phyloP scores from a whole-genome alignment of 140 eudicot species.

The Anethum foeniculum region DNA sequence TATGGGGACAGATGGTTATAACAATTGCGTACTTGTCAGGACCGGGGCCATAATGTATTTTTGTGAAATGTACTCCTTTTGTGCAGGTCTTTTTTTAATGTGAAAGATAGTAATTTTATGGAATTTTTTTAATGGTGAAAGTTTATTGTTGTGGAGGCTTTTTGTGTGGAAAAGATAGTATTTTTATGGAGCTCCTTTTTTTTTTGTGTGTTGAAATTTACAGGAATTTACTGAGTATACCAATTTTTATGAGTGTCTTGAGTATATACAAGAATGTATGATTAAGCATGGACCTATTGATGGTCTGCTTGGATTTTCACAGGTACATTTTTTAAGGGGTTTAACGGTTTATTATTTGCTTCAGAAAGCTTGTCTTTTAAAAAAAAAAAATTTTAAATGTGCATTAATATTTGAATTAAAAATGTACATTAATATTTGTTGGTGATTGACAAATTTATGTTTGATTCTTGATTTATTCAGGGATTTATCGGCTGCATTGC shows the following conservation, averaged over 20 bases:
- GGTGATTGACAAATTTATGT: background rate
- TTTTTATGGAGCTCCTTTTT: too few species aligned
- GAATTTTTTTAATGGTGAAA: background rate
- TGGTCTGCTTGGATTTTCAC: constrained; percentile 88
- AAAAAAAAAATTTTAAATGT: too few species aligned
- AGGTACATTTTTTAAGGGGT: constrained; percentile 28
- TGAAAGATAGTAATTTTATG: background rate
- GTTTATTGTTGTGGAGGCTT: background rate
- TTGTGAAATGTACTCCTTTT: too few species aligned
- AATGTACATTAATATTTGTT: background rate
- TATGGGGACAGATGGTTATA: too few species aligned
- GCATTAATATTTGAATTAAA: background rate
- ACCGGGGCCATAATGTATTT: too few species aligned
- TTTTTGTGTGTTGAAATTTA: background rate
- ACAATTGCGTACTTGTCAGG: too few species aligned
- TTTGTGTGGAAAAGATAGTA: too few species aligned
- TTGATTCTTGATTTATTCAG: background rate
- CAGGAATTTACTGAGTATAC: constrained; percentile 68
- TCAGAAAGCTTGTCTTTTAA: background rate
- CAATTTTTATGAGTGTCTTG: constrained; percentile 64
- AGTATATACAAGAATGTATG: constrained; percentile 65
- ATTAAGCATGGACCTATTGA: constrained; percentile 78
- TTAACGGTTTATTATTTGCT: background rate
- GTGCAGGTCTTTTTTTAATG: background rate
- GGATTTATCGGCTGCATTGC: constrained; percentile 47